Conservation (phyloP, 371 early-diverging fungal species). For the Coemansia sp. region DNA sequence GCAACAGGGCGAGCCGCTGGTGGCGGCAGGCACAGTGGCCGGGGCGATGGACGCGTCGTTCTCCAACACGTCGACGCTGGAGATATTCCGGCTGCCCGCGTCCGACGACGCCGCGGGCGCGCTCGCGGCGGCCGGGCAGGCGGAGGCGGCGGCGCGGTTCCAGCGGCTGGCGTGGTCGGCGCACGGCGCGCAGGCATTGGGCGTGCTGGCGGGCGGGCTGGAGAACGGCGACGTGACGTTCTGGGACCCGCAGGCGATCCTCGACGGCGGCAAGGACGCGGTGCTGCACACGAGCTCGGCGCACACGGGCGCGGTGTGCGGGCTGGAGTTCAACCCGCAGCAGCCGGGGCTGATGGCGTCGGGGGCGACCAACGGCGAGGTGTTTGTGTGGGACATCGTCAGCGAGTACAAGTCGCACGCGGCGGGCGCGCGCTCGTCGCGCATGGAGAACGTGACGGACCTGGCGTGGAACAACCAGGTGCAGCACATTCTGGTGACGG, state of each 20-base stretch:
- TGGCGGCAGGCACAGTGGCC: conserved; percentile 94
- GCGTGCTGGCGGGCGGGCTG: conserved; percentile 92
- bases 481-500: conserved; percentile 89
- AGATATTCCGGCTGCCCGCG: conserved; percentile 80
- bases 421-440: conserved; percentile 81
- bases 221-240: conserved; percentile 90
- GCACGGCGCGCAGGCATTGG: conserved; percentile 60
- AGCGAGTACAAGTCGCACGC: conserved; percentile 82
- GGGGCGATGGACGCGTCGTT: conserved; percentile 96
- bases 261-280: conserved; percentile 55
- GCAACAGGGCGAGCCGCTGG: conserved; percentile 62
- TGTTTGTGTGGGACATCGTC: conserved; percentile 86
- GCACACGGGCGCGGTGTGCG: conserved; percentile 88
- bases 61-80: conserved; percentile 85
- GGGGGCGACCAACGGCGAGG: conserved; percentile 90
- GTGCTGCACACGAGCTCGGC: conserved; percentile 63
- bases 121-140: conserved; percentile 13
- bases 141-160: conserved; percentile 58
- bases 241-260: conserved; percentile 81
- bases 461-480: conserved; percentile 94
- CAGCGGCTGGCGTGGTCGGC: conserved; percentile 89
- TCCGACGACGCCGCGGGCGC: conserved; percentile 27
- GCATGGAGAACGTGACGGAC: conserved; percentile 84
- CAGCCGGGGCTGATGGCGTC: conserved; percentile 86
- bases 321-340: conserved; percentile 89